These are phyloP conservation scores for Penicillium alfredii DNA, from an alignment of 495 filamentous ascomycete genomes.

Conservation along the genomic window DNA sequence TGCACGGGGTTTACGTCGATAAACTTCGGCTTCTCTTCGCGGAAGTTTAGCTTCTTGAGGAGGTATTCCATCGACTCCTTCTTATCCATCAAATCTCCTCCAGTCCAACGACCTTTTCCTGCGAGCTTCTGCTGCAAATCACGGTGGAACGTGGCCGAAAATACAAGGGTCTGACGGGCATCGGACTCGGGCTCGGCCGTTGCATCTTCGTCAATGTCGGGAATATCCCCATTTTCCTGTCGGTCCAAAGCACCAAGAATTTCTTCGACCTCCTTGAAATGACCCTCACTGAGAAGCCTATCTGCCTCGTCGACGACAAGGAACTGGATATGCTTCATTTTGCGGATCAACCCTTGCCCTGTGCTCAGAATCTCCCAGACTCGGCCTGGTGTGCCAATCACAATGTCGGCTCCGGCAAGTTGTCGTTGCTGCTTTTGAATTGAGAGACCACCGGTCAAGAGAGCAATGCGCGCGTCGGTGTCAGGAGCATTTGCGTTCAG, in stretches of 20 bases:
- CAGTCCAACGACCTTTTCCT: constrained; percentile 55
- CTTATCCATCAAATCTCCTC: constrained; percentile 56
- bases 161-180: constrained; percentile 73
- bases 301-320: constrained; percentile 94
- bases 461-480: constrained; percentile 60
- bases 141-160: constrained; percentile 93
- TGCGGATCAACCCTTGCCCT: constrained; percentile 51
- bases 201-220: constrained; percentile 33
- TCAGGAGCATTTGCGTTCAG: constrained; percentile 56
- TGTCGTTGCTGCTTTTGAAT: constrained; percentile 87
- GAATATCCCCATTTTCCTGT: constrained; percentile 30
- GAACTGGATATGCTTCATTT: constrained; percentile 67
- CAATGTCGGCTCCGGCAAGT: constrained; percentile 69
- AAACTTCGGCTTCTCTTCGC: constrained; percentile 75
- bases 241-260: constrained; percentile 72
- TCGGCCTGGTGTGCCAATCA: constrained; percentile 87
- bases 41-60: constrained; percentile 82
- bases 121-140: constrained; percentile 83
- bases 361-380: constrained; percentile 88
- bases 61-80: constrained; percentile 88
- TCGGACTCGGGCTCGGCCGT: constrained; percentile 17
- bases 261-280: constrained; percentile 89
- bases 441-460: constrained; percentile 84
- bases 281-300: constrained; percentile 81
- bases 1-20: constrained; percentile 82